Percentiles rank a stretch among this genome's conserved stretches.
Evolutionary conservation across 106 monocot species (phyloP).

Genomic region (Chionographis japonica): DNA sequence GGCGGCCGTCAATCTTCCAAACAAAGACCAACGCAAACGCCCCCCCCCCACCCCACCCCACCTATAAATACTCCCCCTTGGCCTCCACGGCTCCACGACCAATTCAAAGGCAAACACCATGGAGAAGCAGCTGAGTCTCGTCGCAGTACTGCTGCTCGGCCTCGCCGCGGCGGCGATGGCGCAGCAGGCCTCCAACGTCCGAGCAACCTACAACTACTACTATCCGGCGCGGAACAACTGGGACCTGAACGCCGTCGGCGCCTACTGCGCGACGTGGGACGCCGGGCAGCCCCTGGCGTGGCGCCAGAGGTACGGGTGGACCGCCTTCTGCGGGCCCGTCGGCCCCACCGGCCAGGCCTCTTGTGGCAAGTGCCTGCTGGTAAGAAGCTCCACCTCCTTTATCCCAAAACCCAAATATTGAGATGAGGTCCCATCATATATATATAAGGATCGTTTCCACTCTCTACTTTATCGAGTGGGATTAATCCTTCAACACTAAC

Average conservation of each 20-base stretch:
- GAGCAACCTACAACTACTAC: slow-evolving; percentile 40
- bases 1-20: too few relatives aligned
- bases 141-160: slow-evolving; percentile 3
- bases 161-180: neutral
- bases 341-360: slow-evolving; percentile 16
- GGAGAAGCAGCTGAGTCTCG: neutral
- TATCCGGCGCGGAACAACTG: slow-evolving; percentile 20
- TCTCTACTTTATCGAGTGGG: too few relatives aligned
- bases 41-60: too few relatives aligned
- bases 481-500: too few relatives aligned
- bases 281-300: slow-evolving; percentile 27
- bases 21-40: too few relatives aligned
- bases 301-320: slow-evolving; percentile 32
- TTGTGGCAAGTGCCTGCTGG: slow-evolving; percentile 35
- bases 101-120: too few relatives aligned
- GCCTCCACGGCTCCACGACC: too few relatives aligned
- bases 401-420: too few relatives aligned
- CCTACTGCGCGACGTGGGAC: slow-evolving; percentile 43
- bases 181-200: slow-evolving; percentile 14
- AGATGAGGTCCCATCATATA: too few relatives aligned
- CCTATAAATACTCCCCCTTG: too few relatives aligned
- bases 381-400: neutral
- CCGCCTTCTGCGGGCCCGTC: slow-evolving; percentile 33
- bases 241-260: slow-evolving; percentile 20
- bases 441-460: too few relatives aligned